Evolutionary conservation across 441 rosid genomes (phyloP), one percentile per base, ranked within the genome.

Genomic region (Lepidium campestre): DNA sequence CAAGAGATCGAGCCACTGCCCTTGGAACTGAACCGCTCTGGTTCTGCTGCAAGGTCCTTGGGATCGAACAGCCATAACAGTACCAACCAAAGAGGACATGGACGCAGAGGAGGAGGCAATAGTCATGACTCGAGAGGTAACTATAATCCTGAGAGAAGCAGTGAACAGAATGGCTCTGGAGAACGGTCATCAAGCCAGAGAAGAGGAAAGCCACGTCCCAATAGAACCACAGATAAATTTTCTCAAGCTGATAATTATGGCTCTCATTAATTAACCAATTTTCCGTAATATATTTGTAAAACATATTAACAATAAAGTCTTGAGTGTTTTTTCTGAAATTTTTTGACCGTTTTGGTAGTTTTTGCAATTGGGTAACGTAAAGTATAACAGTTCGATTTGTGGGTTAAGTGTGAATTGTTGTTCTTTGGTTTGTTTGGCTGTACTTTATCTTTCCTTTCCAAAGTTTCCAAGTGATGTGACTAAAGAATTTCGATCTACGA

Each of bases 1-100:
- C 27, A 50, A 42, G 78, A 79, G 14, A 62, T 75, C 12, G 52
- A 75, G 61, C 81, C 81, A 50, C 40, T 70, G n/a, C 57, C 74
- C 1, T 37, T 62, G 36, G 75, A 63, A 25, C 58, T 8, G n/a
- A 58, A 57, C 71, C 23, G 11, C 0, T 57, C 71, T 57, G 57
- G 60, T 57, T 49, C 62, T 15, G 19, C 60, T 40, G 2, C 48
- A 55, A 39, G 48, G 32, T 58, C 59, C 18, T 32, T 68, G 2
- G 64, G 54, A 48, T 46, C 20, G 39, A 73, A 23, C 65, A 47
- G 11, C 60, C 55, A 67, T 29, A 61, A 31, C 22, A 5, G 40
- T 56, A 5, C 32, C 9, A 41, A 56, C 48, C 31, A 37, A 40
- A 62, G 70, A 68, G 70, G 62, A 57, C 35, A 56, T 74, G 70